Base-by-base conservation (phyloP, 176 grass and related monocot species). In the Lolium perenne region DNA sequence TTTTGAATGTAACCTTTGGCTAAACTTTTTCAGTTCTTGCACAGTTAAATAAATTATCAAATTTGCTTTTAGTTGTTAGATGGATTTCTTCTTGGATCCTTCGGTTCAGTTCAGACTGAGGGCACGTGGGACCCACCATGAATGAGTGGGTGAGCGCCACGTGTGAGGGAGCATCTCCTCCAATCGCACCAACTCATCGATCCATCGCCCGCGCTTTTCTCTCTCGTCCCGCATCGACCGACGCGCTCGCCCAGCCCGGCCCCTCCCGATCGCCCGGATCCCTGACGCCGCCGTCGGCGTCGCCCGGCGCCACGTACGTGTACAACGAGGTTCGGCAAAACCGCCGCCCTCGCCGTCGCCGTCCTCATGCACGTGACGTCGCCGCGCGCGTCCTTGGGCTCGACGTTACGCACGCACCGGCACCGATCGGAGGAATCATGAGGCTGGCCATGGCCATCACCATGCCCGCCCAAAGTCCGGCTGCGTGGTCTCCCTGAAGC, bases 401-500 rank as follows among this genome's bases (percentile, higher is more conserved):
- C 38, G 68, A 45, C 38, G 18, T 6, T 9, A 71, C 20, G 69
- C 38, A n/a, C 3, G 61, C 67, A 20, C 38, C 17, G 68, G 38
- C 38, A 21, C 18, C 18, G 38, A 12, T 2, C 8, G 18, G 69
- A 72, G 69, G 11, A 72, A 47, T 2, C 69, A 47, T 47, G 40
- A 47, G 68, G 68, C 38, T 9, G 38, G 38, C 38, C 68, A 21
- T 59, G 57, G 57, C 6, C 55, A 17, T 15, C 51, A 17, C 51
- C 51, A 16, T 7, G 57, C 18, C 18, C 20, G 45, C 38, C 38
- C 68, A 1, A 45, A 38, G 18, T 17, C 20, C 40, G 2, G 61
- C 38, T 35, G 40, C 0, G 78, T 92, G 82, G 53, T 79, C 13
- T 82, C 83, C 46, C 68, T 88, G 82, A 91, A 88, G 74, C 71